Base-by-base conservation (phyloP, 495 filamentous ascomycete genomes). In the Cercophora sp. region DNA sequence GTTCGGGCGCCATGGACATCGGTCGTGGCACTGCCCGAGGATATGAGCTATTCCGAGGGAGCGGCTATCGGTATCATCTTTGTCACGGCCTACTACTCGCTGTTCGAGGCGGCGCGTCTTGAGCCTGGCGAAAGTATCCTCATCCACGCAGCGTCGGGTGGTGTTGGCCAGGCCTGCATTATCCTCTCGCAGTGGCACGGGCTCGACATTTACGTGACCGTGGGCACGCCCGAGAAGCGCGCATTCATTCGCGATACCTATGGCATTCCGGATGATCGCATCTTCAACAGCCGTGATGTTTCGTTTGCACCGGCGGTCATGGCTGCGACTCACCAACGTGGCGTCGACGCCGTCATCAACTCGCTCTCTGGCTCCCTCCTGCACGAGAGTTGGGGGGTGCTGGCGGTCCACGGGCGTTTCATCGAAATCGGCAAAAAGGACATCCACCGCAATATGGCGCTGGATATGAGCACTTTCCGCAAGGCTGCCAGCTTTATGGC, bases 271-370 rank as follows among this genome's bases (percentile, higher is more conserved):
- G 60, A 57, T 0, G 55, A 70, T 5, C 73, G 71, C 20, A 80
- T 84, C 23, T 78, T 83, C 55, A 65, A 31, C 44, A 70, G 69
- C 10, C 57, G 66, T 8, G 55, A 65, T 25, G n/a, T 41, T 1
- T 58, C 51, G 11, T 71, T 84, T 49, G 69, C 59, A 2, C 41
- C 66, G 15, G 70, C 58, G 3, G 62, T 84, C 13, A 61, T 62
- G 51, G 36, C 57, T 8, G 59, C 56, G 1, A 85, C 82, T 0
- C 55, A 58, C 8, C 68, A 65, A 0, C 47, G 58, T 6, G 79
- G 79, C 9, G 77, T 80, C 3, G 79, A 82, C 47, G 64, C 81
- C 5, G 73, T 78, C 0, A 60, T 83, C 8, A 81, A 82, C 60
- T 80, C 74, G 3, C 70, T 81, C 0, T 64, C 73, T 6, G 79